Base-by-base conservation (phyloP, 2,329 filamentous ascomycete genomes). In the Pseudogymnoascus sp. region DNA sequence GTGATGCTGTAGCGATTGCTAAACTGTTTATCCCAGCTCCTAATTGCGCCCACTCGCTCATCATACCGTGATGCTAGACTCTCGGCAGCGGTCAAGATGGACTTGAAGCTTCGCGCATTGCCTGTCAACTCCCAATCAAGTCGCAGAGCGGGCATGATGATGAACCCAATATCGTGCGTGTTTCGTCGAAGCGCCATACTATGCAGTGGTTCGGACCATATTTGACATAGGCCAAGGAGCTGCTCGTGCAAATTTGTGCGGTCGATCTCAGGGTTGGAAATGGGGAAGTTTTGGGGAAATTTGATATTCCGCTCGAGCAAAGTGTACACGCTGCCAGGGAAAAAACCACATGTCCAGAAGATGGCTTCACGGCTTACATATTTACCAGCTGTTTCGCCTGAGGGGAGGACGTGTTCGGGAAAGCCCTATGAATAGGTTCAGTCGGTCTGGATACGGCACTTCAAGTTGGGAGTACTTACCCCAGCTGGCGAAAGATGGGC, bases 161-260 rank as follows among this genome's bases (percentile, higher is more conserved):
- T 79, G 64, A 80, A 80, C 0, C 78, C 77, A 68, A 80, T 72
- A 40, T 79, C 78, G 62, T 80, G 78, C 0, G 77, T 80, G 60
- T 78, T 75, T 6, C 71, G 68, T 46, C 67, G 24, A 11, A 14
- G 62, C 12, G 60, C 64, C 66, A 67, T 68, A 5, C 14, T 53
- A 28, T 63, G 53, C 6, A 68, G 26, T 12, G 66, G 67, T 22
- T 62, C 62, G 11, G 62, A 38, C 67, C 67, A 68, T 38, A 56
- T 41, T 16, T 64, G 56, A 37, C 66, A 61, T 11, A 66, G 41
- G 8, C 38, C 24, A 1, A 67, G 38, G 28, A 68, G 35, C 46
- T 66, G n/a, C 3, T 40, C 56, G 16, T 63, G 62, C 31, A 67
- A 33, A n/a, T n/a, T n/a, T 14, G 46, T 14, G 19, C 12, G 46